Evolutionary conservation across 768 basidiomycete species (phyloP).

Genomic region (Tricholoma hemisulphureum): DNA sequence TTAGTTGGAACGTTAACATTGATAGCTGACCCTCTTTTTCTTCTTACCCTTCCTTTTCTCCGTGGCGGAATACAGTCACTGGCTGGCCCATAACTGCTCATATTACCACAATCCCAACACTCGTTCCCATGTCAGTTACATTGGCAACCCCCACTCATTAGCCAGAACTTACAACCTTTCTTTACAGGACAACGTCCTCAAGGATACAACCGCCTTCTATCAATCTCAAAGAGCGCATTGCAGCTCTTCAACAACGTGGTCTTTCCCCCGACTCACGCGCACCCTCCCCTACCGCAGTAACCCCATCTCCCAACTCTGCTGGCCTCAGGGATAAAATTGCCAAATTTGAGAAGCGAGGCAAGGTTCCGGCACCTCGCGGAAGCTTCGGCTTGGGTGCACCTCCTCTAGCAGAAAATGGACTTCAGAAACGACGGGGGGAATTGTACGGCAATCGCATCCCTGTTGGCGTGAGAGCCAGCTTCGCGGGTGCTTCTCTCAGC

Average conservation of each 20-base stretch:
- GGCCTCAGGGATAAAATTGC: slow-evolving; percentile 68
- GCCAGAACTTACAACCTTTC: slow-evolving; percentile 5
- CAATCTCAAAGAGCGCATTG: slow-evolving; percentile 81
- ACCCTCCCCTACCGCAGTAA: slow-evolving; percentile 29
- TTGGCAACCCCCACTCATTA: not conserved
- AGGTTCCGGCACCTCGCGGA: slow-evolving; percentile 70
- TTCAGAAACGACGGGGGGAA: slow-evolving; percentile 56
- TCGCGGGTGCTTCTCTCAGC: slow-evolving; percentile 25
- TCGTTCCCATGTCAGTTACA: slow-evolving; percentile 15
- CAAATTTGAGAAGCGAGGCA: slow-evolving; percentile 77
- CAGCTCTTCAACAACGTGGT: slow-evolving; percentile 70
- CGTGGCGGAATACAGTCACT: slow-evolving; percentile 23
- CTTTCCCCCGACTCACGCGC: slow-evolving; percentile 21
- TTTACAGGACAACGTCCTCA: slow-evolving; percentile 23
- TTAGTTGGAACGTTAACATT: not conserved
- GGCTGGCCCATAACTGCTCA: slow-evolving; percentile 23
- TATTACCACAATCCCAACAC: slow-evolving; percentile 7
- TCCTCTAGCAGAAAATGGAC: slow-evolving; percentile 45
- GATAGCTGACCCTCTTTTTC: slow-evolving; percentile 1
- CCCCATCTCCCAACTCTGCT: slow-evolving; percentile 23
- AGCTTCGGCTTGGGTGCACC: slow-evolving; percentile 71
- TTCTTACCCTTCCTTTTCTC: slow-evolving; percentile 10
- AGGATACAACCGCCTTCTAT: slow-evolving; percentile 34
- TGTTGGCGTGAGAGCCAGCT: slow-evolving; percentile 33
- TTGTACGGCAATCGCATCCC: slow-evolving; percentile 74